Percentiles rank a stretch among this genome's conserved stretches.
Evolutionary conservation across 1,284 basidiomycete species (phyloP).

Genomic region (Sanghuangporus baumii): DNA sequence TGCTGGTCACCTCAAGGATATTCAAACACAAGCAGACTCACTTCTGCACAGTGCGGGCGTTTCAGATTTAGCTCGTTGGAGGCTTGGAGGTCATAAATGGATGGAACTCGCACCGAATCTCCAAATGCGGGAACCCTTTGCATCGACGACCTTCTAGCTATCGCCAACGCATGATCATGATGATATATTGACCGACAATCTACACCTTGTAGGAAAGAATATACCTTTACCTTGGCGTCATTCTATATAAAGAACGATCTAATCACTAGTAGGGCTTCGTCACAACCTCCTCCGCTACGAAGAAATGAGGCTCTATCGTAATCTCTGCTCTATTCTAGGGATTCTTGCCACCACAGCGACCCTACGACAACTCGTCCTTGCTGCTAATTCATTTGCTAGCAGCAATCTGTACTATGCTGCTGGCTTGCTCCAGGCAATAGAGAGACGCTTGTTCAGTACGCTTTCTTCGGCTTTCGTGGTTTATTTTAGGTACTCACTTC

Average conservation of each 20-base stretch:
- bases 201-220: too few species aligned
- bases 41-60: too few species aligned
- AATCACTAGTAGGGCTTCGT: too few species aligned
- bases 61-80: too few species aligned
- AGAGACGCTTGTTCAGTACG: slow-evolving; percentile 25
- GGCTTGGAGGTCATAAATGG: too few species aligned
- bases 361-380: slow-evolving; percentile 4
- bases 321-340: neutral
- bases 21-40: too few species aligned
- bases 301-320: neutral
- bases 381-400: slow-evolving; percentile 29
- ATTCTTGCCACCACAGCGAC: neutral
- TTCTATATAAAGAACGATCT: neutral
- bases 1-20: too few species aligned
- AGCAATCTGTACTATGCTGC: slow-evolving; percentile 31
- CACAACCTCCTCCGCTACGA: neutral
- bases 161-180: too few species aligned
- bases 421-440: slow-evolving; percentile 24
- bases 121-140: too few species aligned
- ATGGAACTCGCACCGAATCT: too few species aligned
- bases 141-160: too few species aligned
- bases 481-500: neutral
- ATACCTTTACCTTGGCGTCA: neutral
- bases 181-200: too few species aligned
- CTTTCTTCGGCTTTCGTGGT: neutral